A percentile compares a stretch with the other conserved stretches of the same genome.
Conservation (phyloP, 768 basidiomycete species). For the Phanerochaete sordida region DNA sequence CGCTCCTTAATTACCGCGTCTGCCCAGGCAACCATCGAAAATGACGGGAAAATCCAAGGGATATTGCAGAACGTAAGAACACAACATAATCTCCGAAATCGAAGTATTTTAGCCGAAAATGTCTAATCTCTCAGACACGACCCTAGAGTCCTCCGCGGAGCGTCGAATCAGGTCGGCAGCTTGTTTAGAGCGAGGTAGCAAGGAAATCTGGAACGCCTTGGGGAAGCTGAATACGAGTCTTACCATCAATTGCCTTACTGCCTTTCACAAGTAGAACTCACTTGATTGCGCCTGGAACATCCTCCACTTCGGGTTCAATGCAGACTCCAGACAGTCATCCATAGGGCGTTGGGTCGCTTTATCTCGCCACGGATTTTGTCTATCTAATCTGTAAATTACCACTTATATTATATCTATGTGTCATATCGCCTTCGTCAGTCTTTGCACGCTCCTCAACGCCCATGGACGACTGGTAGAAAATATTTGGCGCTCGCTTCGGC, state of each 20-base stretch:
- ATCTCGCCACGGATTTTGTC: no score
- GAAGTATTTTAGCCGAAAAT: background rate
- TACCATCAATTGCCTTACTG: background rate
- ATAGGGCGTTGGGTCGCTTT: no score
- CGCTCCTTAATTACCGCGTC: conserved; percentile 1
- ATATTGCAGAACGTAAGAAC: background rate
- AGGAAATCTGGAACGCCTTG: background rate
- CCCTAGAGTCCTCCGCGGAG: background rate
- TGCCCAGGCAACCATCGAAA: background rate
- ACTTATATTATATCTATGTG: no score
- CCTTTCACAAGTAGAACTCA: background rate
- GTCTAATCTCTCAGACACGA: background rate
- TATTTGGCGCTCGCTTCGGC: no score
- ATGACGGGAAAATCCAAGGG: background rate
- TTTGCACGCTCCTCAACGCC: no score
- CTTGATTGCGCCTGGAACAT: background rate
- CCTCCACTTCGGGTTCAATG: background rate
- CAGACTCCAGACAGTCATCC: no score
- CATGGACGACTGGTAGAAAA: no score
- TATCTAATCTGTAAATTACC: no score
- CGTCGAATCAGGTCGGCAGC: background rate
- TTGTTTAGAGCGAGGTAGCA: background rate
- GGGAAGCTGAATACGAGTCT: background rate
- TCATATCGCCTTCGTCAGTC: no score
- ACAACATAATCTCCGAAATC: background rate